A percentile compares a stretch with the other conserved stretches of the same genome.
Conservation (phyloP, 1,284 basidiomycete species). For the Chondrostereum purpureum region DNA sequence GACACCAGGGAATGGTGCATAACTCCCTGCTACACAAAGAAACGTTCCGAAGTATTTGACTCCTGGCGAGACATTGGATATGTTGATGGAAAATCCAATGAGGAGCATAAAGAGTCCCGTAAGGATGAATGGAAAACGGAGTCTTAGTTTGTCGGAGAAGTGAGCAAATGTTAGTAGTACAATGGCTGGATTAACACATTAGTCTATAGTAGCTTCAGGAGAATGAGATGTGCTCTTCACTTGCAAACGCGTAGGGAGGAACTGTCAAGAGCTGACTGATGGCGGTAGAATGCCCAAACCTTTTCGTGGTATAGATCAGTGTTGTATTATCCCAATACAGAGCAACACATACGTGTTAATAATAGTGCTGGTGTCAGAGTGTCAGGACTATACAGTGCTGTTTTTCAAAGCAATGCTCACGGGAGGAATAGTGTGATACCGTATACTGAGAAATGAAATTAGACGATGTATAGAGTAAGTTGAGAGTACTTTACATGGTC, state of each 20-base stretch:
- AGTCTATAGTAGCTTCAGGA: background rate
- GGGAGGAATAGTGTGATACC: constrained; percentile 38
- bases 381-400: too few species aligned
- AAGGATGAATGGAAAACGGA: constrained; percentile 57
- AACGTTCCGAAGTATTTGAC: constrained; percentile 67
- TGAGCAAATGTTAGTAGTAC: constrained; percentile 45
- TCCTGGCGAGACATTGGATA: constrained; percentile 30
- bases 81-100: constrained; percentile 63
- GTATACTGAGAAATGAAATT: too few species aligned
- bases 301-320: constrained; percentile 17
- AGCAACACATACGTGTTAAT: constrained; percentile 40
- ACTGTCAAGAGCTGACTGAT: constrained; percentile 64
- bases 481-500: constrained; percentile 40
- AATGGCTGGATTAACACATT: constrained; percentile 32
- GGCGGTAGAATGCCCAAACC: constrained; percentile 50
- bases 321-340: background rate
- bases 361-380: constrained; percentile 50
- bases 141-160: constrained; percentile 51
- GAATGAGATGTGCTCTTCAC: constrained; percentile 25
- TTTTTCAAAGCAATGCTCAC: too few species aligned
- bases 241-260: constrained; percentile 60
- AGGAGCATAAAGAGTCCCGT: constrained; percentile 45
- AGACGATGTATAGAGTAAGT: background rate
- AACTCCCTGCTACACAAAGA: constrained; percentile 53
- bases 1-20: constrained; percentile 56